These are phyloP conservation scores for Macrocystidia cucumis DNA, from an alignment of 1,284 basidiomycete species.

Conservation along the genomic window DNA sequence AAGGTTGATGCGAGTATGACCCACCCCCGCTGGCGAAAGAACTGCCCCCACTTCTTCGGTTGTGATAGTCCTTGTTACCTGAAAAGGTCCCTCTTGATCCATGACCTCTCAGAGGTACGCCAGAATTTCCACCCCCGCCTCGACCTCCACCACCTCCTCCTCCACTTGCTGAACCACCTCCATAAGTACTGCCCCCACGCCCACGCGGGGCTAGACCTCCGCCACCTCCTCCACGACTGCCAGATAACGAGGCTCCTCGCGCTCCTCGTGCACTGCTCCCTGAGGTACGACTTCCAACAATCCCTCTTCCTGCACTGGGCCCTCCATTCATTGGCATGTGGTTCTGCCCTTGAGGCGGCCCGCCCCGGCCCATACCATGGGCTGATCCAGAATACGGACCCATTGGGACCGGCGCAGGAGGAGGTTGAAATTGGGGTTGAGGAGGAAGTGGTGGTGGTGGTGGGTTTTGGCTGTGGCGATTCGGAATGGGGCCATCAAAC, in stretches of 20 bases:
- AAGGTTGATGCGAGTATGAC: slow-evolving; percentile 28
- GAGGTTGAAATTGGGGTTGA: slow-evolving; percentile 41
- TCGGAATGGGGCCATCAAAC: slow-evolving; percentile 66
- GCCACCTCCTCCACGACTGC: slow-evolving; percentile 33
- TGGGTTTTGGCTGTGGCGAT: slow-evolving; percentile 32
- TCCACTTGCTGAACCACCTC: slow-evolving; percentile 27
- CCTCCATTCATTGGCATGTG: slow-evolving; percentile 30
- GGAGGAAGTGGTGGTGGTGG: slow-evolving; percentile 37
- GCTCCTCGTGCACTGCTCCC: slow-evolving; percentile 22
- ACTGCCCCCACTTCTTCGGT: slow-evolving; percentile 57
- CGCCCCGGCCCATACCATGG: slow-evolving; percentile 27
- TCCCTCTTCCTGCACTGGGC: slow-evolving; percentile 20
- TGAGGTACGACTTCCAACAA: slow-evolving; percentile 16
- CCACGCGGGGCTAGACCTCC: slow-evolving; percentile 41
- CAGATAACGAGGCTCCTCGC: slow-evolving; percentile 24
- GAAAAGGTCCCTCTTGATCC: slow-evolving; percentile 55
- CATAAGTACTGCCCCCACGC: slow-evolving; percentile 31
- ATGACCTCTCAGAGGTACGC: slow-evolving; percentile 45
- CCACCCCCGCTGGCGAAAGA: slow-evolving; percentile 42
- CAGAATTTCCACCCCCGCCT: slow-evolving; percentile 27
- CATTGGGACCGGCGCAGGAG: slow-evolving; percentile 27
- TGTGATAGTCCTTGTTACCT: slow-evolving; percentile 50
- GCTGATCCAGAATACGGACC: slow-evolving; percentile 29
- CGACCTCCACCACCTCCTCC: slow-evolving; percentile 40
- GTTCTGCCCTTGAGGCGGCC: slow-evolving; percentile 34